Conservation (phyloP, 2,329 filamentous ascomycete species). For the Thelonectria blattea region DNA sequence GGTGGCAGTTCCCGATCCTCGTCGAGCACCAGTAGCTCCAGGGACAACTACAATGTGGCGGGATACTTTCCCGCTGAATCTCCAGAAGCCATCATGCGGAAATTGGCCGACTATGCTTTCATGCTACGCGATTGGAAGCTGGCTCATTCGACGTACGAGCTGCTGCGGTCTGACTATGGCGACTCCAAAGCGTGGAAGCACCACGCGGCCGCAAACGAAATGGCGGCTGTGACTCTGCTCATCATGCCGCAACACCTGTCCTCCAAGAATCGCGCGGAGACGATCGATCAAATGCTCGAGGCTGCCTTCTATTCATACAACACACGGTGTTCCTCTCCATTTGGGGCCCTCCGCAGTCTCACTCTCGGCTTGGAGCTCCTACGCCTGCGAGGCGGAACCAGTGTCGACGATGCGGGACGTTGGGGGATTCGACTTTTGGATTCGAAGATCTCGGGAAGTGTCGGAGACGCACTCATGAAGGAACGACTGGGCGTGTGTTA, state of each 20-base stretch:
- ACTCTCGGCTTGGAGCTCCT: conserved; percentile 81
- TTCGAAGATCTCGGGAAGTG: conserved; percentile 71
- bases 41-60: conserved; percentile 77
- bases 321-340: conserved; percentile 79
- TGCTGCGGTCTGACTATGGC: conserved; percentile 85
- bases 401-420: conserved; percentile 83
- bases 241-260: conserved; percentile 75
- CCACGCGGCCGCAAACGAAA: conserved; percentile 92
- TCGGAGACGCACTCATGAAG: conserved; percentile 82
- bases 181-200: conserved; percentile 98
- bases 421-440: conserved; percentile 87
- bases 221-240: conserved; percentile 85
- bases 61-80: conserved; percentile 86
- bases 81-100: conserved; percentile 89
- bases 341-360: conserved; percentile 80
- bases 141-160: conserved; percentile 88
- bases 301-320: conserved; percentile 92
- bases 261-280: conserved; percentile 79
- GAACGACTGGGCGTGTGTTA: conserved; percentile 89
- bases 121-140: conserved; percentile 98
- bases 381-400: conserved; percentile 77
- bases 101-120: conserved; percentile 92
- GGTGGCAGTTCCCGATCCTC: conserved; percentile 69
- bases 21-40: conserved; percentile 55
- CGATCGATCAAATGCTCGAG: conserved; percentile 85